phyloP scores from a whole-genome alignment of 1,284 basidiomycete species.

The Retiboletus fuscus region DNA sequence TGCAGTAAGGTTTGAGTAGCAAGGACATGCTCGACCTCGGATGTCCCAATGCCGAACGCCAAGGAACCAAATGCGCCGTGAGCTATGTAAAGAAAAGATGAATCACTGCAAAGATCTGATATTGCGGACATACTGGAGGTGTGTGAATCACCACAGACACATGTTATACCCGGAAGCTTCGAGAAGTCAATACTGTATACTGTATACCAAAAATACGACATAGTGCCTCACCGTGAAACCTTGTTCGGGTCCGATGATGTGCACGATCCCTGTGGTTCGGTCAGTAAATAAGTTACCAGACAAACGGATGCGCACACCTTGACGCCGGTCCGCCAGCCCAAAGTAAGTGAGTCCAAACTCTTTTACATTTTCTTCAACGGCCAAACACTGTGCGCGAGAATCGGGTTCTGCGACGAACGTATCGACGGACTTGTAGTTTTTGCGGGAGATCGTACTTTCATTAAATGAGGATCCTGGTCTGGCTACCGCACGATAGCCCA shows the following conservation, averaged over 20 bases:
- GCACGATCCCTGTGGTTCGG: conserved; percentile 81
- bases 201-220: background rate
- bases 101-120: conserved; percentile 11
- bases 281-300: conserved; percentile 17
- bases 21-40: conserved; percentile 96
- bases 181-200: conserved; percentile 4
- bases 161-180: conserved; percentile 92
- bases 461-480: conserved; percentile 25
- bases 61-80: conserved; percentile 97
- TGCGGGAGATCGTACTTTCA: conserved; percentile 85
- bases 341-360: conserved; percentile 96
- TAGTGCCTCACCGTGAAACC: conserved; percentile 82
- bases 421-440: conserved; percentile 81
- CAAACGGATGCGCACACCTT: conserved; percentile 65
- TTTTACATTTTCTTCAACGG: conserved; percentile 95
- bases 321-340: conserved; percentile 90
- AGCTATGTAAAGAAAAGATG: conserved; percentile 58
- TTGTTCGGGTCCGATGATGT: conserved; percentile 96
- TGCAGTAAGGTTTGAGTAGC: conserved; percentile 95
- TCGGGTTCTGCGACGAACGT: conserved; percentile 91
- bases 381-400: conserved; percentile 90
- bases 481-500: conserved; percentile 4
- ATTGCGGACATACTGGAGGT: conserved; percentile 76
- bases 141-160: conserved; percentile 96
- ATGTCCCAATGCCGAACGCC: conserved; percentile 96